Evolutionary conservation across 768 basidiomycete genomes (phyloP), one percentile per base, ranked within the genome.

Genomic region (Trametes meyenii): DNA sequence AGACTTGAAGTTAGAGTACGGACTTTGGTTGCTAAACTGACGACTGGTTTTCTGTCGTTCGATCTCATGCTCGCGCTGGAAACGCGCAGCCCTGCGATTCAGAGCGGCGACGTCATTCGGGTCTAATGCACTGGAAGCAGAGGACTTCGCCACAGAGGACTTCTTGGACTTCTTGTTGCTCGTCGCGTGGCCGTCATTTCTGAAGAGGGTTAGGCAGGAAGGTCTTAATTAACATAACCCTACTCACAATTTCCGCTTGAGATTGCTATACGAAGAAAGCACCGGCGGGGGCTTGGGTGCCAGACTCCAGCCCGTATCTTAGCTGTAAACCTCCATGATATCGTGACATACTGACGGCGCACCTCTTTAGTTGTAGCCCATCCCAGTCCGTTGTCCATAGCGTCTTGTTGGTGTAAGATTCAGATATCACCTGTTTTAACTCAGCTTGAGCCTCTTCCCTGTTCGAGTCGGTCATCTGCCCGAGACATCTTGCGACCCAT

Each of bases 321-420:
- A 67, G 46, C 38, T 43, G 50, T 40, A 35, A 53, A 61, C n/a
- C 7, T 43, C 38, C 10, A 60, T 13, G 42, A 26, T 45, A 35
- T 23, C 19, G 48, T 26, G 43, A 52, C 57, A 23, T 59, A n/a
- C 53, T 58, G 55, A 58, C 60, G 23, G 60, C 71, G 71, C 70
- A 95, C 96, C 90, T 90, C 79, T 92, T 83, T 57, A 99, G 80
- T 75, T 96, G 90, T 36, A 95, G 84, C 35, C 84, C 88, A 11
- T 82, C 78, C 97, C 97, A 99, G 74, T 98, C 94, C 59, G 90
- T 96, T n/a, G 92, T 90, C 85, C 92, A 90, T 24, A 98, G 81
- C 1, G 89, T 84, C 72, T 91, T 87, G 71, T 86, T 82, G 63
- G 86, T 82, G 77, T 93, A 96, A 75, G 94, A 88, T 67, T 94